phyloP scores from a whole-genome alignment of 768 basidiomycete species.

The Panaeolus cyanescens region DNA sequence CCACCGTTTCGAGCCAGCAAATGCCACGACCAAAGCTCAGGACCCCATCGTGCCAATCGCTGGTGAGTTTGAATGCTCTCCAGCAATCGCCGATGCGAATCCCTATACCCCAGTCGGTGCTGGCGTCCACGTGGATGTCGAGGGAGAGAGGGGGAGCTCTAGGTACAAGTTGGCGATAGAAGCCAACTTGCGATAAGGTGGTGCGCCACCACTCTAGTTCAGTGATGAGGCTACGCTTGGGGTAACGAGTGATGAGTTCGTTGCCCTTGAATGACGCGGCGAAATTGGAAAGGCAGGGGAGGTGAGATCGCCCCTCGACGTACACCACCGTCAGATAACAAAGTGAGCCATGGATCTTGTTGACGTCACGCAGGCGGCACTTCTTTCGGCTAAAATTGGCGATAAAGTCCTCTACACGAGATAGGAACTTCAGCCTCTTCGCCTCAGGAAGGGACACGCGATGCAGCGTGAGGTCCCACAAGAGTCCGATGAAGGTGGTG shows the following conservation, averaged over 20 bases:
- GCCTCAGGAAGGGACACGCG: slow-evolving; percentile 28
- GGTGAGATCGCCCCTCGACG: slow-evolving; percentile 15
- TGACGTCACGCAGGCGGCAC: slow-evolving; percentile 19
- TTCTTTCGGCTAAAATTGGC: background rate
- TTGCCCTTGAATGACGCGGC: slow-evolving; percentile 17
- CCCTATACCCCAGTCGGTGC: slow-evolving; percentile 28
- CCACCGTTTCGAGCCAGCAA: slow-evolving; percentile 26
- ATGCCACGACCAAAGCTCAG: slow-evolving; percentile 23
- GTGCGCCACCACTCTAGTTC: slow-evolving; percentile 32
- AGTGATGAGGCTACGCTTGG: slow-evolving; percentile 15
- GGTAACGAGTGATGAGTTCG: slow-evolving; percentile 13
- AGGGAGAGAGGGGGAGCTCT: slow-evolving; percentile 16
- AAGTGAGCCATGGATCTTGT: slow-evolving; percentile 20
- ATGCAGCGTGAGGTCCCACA: slow-evolving; percentile 28
- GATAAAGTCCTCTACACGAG: slow-evolving; percentile 14
- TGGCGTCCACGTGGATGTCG: slow-evolving; percentile 28
- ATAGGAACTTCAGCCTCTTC: slow-evolving; percentile 30
- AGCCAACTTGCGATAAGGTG: background rate
- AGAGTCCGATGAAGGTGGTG: slow-evolving; percentile 33
- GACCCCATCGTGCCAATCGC: slow-evolving; percentile 13
- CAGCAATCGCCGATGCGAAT: slow-evolving; percentile 7
- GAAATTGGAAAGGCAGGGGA: slow-evolving; percentile 27
- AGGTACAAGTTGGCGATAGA: slow-evolving; percentile 12
- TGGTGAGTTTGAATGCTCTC: slow-evolving; percentile 5
- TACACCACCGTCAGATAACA: slow-evolving; percentile 25